Evolutionary conservation across 2,329 filamentous ascomycete genomes (phyloP), one percentile per base, ranked within the genome.

Genomic region (Xylaria sp.): DNA sequence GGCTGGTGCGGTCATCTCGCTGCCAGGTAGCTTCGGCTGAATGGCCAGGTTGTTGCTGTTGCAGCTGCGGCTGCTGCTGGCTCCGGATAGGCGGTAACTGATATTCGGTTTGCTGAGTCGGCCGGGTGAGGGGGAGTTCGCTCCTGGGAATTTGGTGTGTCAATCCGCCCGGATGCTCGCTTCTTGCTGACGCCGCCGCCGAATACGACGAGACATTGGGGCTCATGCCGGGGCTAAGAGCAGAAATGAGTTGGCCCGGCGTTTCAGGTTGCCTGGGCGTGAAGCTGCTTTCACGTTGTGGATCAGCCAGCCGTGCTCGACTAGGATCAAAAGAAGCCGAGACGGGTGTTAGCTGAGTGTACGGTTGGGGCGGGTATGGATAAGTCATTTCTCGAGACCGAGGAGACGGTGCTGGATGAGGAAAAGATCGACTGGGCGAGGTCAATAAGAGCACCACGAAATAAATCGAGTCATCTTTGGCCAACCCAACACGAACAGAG

Each of bases 381-480:
- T 80, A 79, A 15, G 75, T 74, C 45, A 77, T 69, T 17, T 84
- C 81, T 60, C 80, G 75, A 11, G 76, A 67, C 55, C 82, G 78
- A 15, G 79, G 78, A 12, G 82, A 80, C 3, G 81, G 79, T 2
- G 80, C 79, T 3, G 78, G 78, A 54, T 82, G 82, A 28, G 79
- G 75, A 46, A 76, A 76, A 15, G 77, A 72, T 38, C 78, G 78
- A 2, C 76, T 62, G 1, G 74, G 71, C 0, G 78, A 66, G 25
- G 68, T 76, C 61, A 87, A 71, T 42, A 82, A 67, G 57, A 88
- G 68, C 7, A 87, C 83, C 43, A 89, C 80, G 67, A 88, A 88
- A 72, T 86, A 89, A 61, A 87, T 85, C 40, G 85, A 86, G 3
- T 85, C 84, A 64, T 83, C 82, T 69, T 87, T 89, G 12, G 82